A percentile compares a stretch with the other conserved stretches of the same genome.
These are phyloP conservation scores for Mucor racemosus DNA, from an alignment of 371 early-diverging fungal genomes.

Conservation along the genomic window DNA sequence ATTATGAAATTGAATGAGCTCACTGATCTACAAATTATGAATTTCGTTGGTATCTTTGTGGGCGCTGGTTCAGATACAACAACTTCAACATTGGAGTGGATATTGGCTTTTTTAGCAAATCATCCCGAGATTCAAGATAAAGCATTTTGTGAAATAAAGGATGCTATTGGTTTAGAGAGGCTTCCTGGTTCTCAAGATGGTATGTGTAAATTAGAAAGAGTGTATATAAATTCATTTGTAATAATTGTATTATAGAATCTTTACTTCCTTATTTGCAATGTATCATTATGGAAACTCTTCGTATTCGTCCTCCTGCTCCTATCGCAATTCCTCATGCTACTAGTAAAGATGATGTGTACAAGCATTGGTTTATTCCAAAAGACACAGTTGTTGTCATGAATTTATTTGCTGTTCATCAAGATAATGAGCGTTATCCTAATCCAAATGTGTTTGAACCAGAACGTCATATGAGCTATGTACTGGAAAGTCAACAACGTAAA, in stretches of 20 bases:
- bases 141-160: slow-evolving; percentile 45
- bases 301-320: slow-evolving; percentile 49
- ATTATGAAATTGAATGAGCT: slow-evolving; percentile 33
- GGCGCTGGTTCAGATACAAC: slow-evolving; percentile 58
- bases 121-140: slow-evolving; percentile 49
- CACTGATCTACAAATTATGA: slow-evolving; percentile 39
- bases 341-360: slow-evolving; percentile 44
- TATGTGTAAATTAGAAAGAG: slow-evolving; percentile 11
- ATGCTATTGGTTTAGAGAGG: slow-evolving; percentile 33
- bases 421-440: slow-evolving; percentile 35
- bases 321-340: slow-evolving; percentile 54
- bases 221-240: too few species aligned
- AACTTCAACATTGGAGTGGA: slow-evolving; percentile 50
- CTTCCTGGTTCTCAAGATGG: slow-evolving; percentile 45
- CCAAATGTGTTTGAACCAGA: slow-evolving; percentile 46
- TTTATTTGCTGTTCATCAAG: slow-evolving; percentile 43
- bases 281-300: slow-evolving; percentile 50
- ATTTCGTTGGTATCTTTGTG: slow-evolving; percentile 45
- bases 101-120: slow-evolving; percentile 45
- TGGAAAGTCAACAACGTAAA: not conserved
- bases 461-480: slow-evolving; percentile 43
- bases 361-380: slow-evolving; percentile 52
- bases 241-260: slow-evolving; percentile 21
- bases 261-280: slow-evolving; percentile 48
- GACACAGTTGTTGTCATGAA: slow-evolving; percentile 53